Evolutionary conservation across 371 early-diverging fungal genomes (phyloP), one percentile per base, ranked within the genome.

Genomic region (Hamiltosporidium tvaerminnensis): DNA sequence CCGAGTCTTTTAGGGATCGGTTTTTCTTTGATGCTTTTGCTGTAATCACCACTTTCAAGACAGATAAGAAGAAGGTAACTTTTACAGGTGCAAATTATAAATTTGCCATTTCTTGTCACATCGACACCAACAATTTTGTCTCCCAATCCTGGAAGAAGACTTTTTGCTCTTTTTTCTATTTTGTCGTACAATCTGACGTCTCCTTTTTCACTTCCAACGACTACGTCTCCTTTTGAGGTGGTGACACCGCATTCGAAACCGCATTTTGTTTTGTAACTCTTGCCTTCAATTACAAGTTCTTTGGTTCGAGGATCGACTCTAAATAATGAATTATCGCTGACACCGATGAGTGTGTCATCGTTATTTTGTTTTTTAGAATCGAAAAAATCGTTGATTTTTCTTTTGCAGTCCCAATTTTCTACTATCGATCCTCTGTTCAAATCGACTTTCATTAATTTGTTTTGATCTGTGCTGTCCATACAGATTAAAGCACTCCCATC

Each of bases 121-220:
- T 76, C 77, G 31, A 76, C 66, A 14, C 71, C 64, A 32, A 65
- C 44, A 14, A 76, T 66, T 39, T 69, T 59, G 59, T 80, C 78
- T 39, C 78, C 76, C 57, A 76, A 76, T 30, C 80, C 80, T 14
- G 73, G 70, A 38, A 80, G 64, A 32, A 77, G 68, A 14, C 69
- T 72, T 57, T 77, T 77, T n/a, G 80, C 80, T 39, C 76, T 55
- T 59, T 74, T 76, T 44, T 70, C 69, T 2, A 77, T 65, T 16
- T 71, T 63, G 54, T 74, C 67, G 57, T 80, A 80, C 12, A 80
- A 61, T 41, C 80, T 39, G 16, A 80, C 50, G 60, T 80, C 78
- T n/a, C 78, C 80, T 12, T 72, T 74, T 38, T 59, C 58, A 47
- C 64, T 63, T 3, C 72, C 77, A 9, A 76, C 64, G 5, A 75